These are phyloP conservation scores for Caloboletus inedulis DNA, from an alignment of 1,284 basidiomycete genomes.

Conservation along the genomic window DNA sequence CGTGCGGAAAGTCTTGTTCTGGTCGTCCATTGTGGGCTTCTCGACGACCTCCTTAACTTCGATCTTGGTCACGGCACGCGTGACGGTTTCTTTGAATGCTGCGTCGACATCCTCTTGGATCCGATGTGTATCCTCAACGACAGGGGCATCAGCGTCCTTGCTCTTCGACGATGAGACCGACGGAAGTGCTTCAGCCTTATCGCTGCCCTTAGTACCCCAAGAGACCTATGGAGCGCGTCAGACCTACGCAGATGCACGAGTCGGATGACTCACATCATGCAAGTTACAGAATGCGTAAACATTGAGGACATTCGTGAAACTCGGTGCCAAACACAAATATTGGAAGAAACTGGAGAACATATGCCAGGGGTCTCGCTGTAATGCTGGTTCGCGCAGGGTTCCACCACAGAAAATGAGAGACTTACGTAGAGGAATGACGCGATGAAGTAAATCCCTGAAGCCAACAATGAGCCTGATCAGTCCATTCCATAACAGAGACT, in stretches of 20 bases:
- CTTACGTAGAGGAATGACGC: conserved; percentile 89
- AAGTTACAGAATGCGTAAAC: conserved; percentile 96
- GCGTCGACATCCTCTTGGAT: conserved; percentile 88
- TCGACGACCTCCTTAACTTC: conserved; percentile 68
- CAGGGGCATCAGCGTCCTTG: conserved; percentile 70
- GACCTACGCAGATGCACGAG: not conserved
- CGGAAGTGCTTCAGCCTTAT: conserved; percentile 93
- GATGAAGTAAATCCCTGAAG: conserved; percentile 74
- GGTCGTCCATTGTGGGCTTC: conserved; percentile 86
- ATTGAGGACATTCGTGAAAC: conserved; percentile 92
- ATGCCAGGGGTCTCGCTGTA: conserved; percentile 93
- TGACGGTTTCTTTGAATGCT: conserved; percentile 93
- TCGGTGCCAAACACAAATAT: conserved; percentile 86
- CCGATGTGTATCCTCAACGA: conserved; percentile 80
- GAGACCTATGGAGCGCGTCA: conserved; percentile 51
- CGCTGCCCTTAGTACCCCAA: conserved; percentile 96
- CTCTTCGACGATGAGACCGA: conserved; percentile 83
- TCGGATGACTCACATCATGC: conserved; percentile 64
- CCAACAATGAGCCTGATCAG: not conserved
- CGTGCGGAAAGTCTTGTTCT: conserved; percentile 93
- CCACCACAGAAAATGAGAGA: conserved; percentile 8
- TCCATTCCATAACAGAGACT: conserved; percentile 14
- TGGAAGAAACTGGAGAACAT: conserved; percentile 97
- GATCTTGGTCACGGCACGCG: conserved; percentile 84
- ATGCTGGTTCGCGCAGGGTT: conserved; percentile 2